phyloP scores from a whole-genome alignment of 2,329 filamentous ascomycete species.

The Ceratocystiopsis sp. region DNA sequence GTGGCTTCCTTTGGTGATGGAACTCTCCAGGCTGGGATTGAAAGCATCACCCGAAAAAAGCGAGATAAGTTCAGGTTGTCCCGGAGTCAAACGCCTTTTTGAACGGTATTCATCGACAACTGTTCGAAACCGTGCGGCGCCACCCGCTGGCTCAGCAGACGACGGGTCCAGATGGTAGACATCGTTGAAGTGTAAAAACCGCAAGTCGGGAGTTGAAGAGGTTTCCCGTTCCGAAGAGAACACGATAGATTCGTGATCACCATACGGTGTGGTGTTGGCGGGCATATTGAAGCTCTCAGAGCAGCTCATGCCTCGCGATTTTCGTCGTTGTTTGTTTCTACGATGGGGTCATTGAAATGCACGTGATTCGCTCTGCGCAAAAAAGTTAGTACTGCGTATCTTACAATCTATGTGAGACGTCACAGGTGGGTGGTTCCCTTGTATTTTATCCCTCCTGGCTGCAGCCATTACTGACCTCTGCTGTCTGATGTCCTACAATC shows the following conservation, averaged over 20 bases:
- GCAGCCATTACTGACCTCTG: too few species aligned
- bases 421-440: too few species aligned
- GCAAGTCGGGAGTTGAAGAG: conserved; percentile 42
- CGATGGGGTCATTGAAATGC: too few species aligned
- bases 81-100: conserved; percentile 35
- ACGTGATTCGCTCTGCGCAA: too few species aligned
- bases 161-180: conserved; percentile 71
- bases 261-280: background rate
- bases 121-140: conserved; percentile 64
- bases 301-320: too few species aligned
- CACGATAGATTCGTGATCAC: conserved; percentile 10
- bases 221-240: conserved; percentile 15
- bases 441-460: too few species aligned
- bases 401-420: too few species aligned
- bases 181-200: conserved; percentile 84
- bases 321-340: too few species aligned
- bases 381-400: too few species aligned
- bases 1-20: conserved; percentile 75
- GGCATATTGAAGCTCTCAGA: background rate
- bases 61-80: conserved; percentile 50
- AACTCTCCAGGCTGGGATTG: conserved; percentile 78
- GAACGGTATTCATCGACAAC: conserved; percentile 59
- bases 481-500: too few species aligned
- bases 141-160: conserved; percentile 70
- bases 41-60: conserved; percentile 88